phyloP scores from a whole-genome alignment of 176 grass and related monocot species.

The Secale cereale region DNA sequence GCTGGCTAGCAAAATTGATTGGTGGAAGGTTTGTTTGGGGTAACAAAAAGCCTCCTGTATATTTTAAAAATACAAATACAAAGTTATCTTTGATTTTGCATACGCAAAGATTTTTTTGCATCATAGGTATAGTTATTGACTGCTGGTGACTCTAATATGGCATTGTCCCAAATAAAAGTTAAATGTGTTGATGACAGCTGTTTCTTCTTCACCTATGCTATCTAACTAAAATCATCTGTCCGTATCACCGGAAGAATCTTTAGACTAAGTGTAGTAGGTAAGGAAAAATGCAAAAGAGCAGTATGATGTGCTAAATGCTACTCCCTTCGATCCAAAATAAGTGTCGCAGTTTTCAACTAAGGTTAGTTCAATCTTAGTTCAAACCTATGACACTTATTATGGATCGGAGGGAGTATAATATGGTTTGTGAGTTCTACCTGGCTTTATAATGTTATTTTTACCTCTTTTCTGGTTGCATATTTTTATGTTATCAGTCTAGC shows the following conservation, averaged over 20 bases:
- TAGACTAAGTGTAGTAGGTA: not conserved
- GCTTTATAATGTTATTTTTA: not conserved
- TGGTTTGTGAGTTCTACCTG: not conserved
- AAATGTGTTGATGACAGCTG: not conserved
- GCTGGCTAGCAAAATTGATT: slow-evolving; percentile 85
- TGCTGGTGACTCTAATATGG: not conserved
- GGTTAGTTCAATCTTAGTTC: no score
- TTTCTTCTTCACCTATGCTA: not conserved
- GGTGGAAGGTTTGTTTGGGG: slow-evolving; percentile 93
- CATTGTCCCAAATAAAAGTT: not conserved
- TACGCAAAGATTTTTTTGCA: not conserved
- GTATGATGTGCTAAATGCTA: not conserved
- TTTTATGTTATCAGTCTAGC: not conserved
- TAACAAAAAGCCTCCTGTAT: slow-evolving; percentile 38
- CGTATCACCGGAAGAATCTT: not conserved
- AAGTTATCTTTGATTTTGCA: not conserved
- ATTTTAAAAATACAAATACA: not conserved
- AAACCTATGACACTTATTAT: no score
- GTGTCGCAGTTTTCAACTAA: no score
- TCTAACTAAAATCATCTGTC: not conserved
- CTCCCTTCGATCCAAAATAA: no score
- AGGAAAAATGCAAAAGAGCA: not conserved
- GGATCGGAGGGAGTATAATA: not conserved
- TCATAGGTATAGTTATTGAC: not conserved
- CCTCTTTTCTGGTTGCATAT: not conserved